Conservation (phyloP, 306 rosid species). For the Begonia loranthoides region DNA sequence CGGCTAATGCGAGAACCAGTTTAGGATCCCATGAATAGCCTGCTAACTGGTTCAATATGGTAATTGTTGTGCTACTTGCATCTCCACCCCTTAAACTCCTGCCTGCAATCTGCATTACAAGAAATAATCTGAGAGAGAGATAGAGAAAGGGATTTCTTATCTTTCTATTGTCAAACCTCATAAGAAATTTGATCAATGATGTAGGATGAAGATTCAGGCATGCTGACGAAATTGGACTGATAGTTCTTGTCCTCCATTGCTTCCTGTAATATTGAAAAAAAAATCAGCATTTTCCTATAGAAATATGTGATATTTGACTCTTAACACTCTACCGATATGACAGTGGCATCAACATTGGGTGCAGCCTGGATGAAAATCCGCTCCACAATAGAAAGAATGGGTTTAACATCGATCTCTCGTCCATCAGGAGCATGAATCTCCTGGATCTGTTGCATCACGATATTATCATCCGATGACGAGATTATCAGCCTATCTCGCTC, state of each 20-base stretch:
- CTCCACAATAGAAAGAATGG: not conserved
- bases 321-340: not conserved
- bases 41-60: slow-evolving; percentile 39
- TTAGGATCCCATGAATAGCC: slow-evolving; percentile 83
- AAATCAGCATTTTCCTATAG: no score
- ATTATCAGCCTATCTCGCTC: not conserved
- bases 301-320: not conserved
- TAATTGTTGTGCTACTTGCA: slow-evolving; percentile 54
- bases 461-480: not conserved
- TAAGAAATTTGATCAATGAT: not conserved
- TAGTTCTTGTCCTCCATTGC: not conserved
- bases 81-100: slow-evolving; percentile 59
- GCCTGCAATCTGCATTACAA: slow-evolving; percentile 42
- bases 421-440: not conserved
- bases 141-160: not conserved
- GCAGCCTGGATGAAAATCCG: not conserved
- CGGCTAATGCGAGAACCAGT: slow-evolving; percentile 68
- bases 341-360: not conserved
- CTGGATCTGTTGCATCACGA: not conserved
- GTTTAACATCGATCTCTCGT: not conserved
- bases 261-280: not conserved
- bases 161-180: not conserved
- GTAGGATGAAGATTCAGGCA: not conserved
- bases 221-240: not conserved
- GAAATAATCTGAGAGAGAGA: not conserved